Base-by-base conservation (phyloP, 148 eudicot species). In the Camellia lanceoleosa region DNA sequence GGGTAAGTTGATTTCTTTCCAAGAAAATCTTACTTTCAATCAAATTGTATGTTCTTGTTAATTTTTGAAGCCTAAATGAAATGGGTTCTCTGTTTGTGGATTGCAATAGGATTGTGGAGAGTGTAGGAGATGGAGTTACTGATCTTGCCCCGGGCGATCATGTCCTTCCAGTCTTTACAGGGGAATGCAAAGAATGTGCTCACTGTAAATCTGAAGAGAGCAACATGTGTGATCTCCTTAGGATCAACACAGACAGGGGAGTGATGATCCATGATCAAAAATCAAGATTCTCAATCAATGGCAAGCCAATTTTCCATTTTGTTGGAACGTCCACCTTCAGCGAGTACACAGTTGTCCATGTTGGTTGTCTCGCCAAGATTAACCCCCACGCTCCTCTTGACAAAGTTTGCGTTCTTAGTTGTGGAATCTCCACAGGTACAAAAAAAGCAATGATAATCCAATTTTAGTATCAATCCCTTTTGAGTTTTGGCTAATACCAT, bases 381-480 rank as follows among this genome's bases (percentile, higher is more conserved):
- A 80, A 84, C 71, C 68, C 87, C 1, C 63, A 77, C 8, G 79
- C 86, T 43, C 89, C 87, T 15, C 81, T 86, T 1, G 86, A 80
- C 78, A 82, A 80, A 52, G 89, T 84, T 3, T 87, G 89, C 41
- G 54, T 87, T 13, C 85, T 87, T 2, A 80, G 89, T 20, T 87
- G 89, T 19, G 89, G 89, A 8, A 73, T 87, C 76, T 84, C 89
- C 18, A 87, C 87, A 42, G 89, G 89, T 84, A 78, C 52, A 20
- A 20, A 20, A 20, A 52, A 30, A 30, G 38, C 16, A 20, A 5
- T 52, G 9, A 23, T 23, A 4, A 19, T 20, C 42, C 5, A 6
- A 5, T 51, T 72, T 72, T 5, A 67, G 44, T 49, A 49, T 4
- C 52, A 49, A 49, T 4, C 7, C 38, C 38, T 4, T 14, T 58